A percentile compares a stretch with the other conserved stretches of the same genome.
phyloP scores from a whole-genome alignment of 2,329 filamentous ascomycete genomes.

The Cladosporium cucumerinum region DNA sequence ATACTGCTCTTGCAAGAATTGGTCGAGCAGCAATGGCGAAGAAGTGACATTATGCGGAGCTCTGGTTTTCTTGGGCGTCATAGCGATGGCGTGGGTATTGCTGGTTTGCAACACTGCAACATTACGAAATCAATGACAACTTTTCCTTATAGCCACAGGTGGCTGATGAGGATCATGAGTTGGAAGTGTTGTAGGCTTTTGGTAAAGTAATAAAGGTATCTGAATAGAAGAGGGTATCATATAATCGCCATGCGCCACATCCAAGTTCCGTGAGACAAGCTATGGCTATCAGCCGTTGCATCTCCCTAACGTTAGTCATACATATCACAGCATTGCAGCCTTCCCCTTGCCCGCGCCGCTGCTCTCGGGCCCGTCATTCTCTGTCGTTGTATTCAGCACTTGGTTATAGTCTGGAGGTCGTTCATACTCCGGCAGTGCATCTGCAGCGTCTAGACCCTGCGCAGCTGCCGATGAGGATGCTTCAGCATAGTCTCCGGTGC shows the following conservation, averaged over 20 bases:
- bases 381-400: not conserved
- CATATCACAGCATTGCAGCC: not conserved
- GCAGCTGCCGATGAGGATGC: constrained; percentile 1
- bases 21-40: constrained; percentile 17
- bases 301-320: not conserved
- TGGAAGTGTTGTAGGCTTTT: not conserved
- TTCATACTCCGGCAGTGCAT: constrained; percentile 15
- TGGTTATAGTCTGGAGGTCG: constrained; percentile 16
- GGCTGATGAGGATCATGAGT: not conserved
- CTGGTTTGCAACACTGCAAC: not conserved
- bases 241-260: not conserved
- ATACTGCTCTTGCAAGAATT: constrained; percentile 20
- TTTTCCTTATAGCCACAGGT: not conserved
- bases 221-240: not conserved
- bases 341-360: not conserved
- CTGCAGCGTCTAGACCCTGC: not conserved
- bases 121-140: not conserved
- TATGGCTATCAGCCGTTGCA: not conserved
- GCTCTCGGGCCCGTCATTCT: not conserved
- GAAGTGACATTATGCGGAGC: not conserved
- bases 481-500: not conserved
- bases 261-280: not conserved
- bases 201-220: not conserved
- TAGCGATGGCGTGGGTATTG: not conserved
- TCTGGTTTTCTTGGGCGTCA: not conserved